phyloP scores from a whole-genome alignment of 1,139 yeast genomes.

The Hanseniaspora gamundiae region DNA sequence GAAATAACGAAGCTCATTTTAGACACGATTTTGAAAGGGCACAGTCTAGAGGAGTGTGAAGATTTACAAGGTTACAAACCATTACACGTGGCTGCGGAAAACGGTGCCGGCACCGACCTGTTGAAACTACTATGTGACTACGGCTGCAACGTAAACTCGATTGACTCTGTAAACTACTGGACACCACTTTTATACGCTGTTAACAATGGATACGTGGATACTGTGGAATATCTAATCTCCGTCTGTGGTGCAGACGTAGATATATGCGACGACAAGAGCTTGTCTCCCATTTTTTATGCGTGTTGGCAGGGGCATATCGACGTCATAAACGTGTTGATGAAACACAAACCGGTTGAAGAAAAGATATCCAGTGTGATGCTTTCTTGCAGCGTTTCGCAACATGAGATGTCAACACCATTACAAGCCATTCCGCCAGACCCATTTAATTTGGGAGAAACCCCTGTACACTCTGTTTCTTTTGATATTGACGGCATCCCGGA shows the following conservation, averaged over 20 bases:
- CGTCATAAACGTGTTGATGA: conserved; percentile 56
- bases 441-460: background rate
- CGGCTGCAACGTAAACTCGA: conserved; percentile 69
- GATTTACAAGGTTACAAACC: conserved; percentile 88
- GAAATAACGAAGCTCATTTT: conserved; percentile 56
- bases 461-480: background rate
- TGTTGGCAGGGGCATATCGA: conserved; percentile 87
- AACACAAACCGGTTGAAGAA: conserved; percentile 12
- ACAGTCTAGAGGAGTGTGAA: conserved; percentile 32
- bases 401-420: background rate
- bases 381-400: background rate
- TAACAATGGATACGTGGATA: conserved; percentile 64
- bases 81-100: conserved; percentile 75
- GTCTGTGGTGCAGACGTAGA: conserved; percentile 57
- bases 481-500: conserved; percentile 60
- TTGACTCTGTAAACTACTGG: conserved; percentile 86
- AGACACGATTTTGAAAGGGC: conserved; percentile 18
- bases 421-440: background rate
- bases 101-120: conserved; percentile 56
- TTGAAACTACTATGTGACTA: conserved; percentile 55
- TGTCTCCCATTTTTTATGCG: conserved; percentile 76
- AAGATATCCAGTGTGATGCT: background rate
- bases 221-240: conserved; percentile 59
- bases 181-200: conserved; percentile 89
- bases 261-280: conserved; percentile 72